Conservation (phyloP, 495 filamentous ascomycete species). For the Aspergillus olivimuriae region DNA sequence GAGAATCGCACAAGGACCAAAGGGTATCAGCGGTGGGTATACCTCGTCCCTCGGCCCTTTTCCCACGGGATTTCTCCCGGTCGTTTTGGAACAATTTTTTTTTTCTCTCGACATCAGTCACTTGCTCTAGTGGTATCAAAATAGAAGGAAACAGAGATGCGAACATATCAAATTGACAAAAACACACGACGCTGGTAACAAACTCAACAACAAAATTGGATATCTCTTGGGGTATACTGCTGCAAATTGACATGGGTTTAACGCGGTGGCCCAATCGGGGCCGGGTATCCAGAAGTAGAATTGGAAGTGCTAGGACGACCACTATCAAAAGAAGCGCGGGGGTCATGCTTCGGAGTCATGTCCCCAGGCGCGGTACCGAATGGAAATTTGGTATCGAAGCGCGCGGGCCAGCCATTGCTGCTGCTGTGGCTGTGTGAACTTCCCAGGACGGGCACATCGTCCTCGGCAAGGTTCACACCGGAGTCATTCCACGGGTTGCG, state of each 20-base stretch:
- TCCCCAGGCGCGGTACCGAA: slow-evolving; percentile 69
- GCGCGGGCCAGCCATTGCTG: slow-evolving; percentile 57
- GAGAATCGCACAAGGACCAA: too few species aligned
- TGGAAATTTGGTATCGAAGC: slow-evolving; percentile 57
- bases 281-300: slow-evolving; percentile 93
- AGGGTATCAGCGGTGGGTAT: too few species aligned
- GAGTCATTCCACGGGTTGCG: slow-evolving; percentile 97
- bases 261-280: slow-evolving; percentile 80
- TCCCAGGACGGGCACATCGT: slow-evolving; percentile 62
- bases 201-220: slow-evolving; percentile 23
- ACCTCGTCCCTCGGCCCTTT: too few species aligned
- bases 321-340: slow-evolving; percentile 78
- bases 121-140: slow-evolving; percentile 3
- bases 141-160: slow-evolving; percentile 6
- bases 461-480: slow-evolving; percentile 85
- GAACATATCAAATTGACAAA: slow-evolving; percentile 18
- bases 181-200: slow-evolving; percentile 19
- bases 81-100: neutral
- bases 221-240: slow-evolving; percentile 55
- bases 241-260: slow-evolving; percentile 58
- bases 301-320: slow-evolving; percentile 89
- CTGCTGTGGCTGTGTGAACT: slow-evolving; percentile 52
- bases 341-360: slow-evolving; percentile 72
- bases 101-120: neutral
- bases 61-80: neutral